These are phyloP conservation scores for Striga hermonthica DNA, from an alignment of 305 asterid genomes.

Conservation along the genomic window DNA sequence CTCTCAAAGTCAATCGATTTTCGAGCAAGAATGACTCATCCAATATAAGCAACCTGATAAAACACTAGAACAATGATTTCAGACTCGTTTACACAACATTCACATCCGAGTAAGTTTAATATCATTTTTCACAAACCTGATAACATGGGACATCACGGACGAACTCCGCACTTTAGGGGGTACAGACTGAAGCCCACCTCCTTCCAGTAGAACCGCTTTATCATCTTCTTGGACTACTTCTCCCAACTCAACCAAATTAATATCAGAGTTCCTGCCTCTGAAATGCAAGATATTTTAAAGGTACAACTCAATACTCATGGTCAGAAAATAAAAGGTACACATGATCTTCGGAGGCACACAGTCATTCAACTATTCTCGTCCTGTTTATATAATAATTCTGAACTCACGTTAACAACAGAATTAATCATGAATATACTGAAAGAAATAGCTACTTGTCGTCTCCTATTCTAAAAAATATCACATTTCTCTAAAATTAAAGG, in stretches of 20 bases:
- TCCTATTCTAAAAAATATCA: conserved; percentile 1
- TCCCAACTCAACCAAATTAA: conserved; percentile 67
- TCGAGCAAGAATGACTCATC: conserved; percentile 78
- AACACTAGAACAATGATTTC: conserved; percentile 13
- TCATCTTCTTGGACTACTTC: conserved; percentile 67
- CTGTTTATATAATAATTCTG: neutral
- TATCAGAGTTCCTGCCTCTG: conserved; percentile 69
- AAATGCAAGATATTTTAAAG: conserved; percentile 29
- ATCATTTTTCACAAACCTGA: conserved; percentile 46
- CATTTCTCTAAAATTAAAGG: conserved; percentile 14
- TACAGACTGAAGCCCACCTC: conserved; percentile 64
- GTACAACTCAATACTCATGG: conserved; percentile 12
- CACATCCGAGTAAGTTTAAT: conserved; percentile 18
- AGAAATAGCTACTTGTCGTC: conserved; percentile 16
- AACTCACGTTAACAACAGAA: neutral
- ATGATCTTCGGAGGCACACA: neutral
- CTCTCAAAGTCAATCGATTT: conserved; percentile 71
- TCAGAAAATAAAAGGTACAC: conserved; percentile 10
- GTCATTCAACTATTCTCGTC: neutral
- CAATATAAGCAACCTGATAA: conserved; percentile 67
- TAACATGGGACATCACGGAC: conserved; percentile 53
- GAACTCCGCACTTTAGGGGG: conserved; percentile 54
- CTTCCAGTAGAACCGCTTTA: conserved; percentile 70
- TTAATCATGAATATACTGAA: neutral
- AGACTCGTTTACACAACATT: conserved; percentile 20